Evolutionary conservation across 2,329 filamentous ascomycete species (phyloP).

Genomic region (Chrysoporthe cubensis): DNA sequence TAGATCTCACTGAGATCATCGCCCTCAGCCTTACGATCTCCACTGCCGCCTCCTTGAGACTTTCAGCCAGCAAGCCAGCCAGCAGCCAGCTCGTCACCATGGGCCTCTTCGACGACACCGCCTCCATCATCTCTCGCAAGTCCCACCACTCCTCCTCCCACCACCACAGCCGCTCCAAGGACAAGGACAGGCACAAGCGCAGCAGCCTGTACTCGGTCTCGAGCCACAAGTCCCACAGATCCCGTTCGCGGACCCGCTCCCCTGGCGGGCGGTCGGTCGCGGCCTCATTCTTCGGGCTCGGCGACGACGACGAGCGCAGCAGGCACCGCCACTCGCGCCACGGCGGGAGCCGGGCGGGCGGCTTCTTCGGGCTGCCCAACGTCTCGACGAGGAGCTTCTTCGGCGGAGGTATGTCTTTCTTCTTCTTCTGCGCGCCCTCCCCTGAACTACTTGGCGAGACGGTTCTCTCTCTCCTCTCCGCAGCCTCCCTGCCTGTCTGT

Average conservation of each 20-base stretch:
- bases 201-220: constrained; percentile 29
- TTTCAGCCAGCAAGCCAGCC: no score
- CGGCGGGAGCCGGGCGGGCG: constrained; percentile 45
- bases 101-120: constrained; percentile 42
- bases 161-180: constrained; percentile 25
- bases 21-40: constrained; percentile 10
- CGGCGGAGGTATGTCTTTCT: constrained; percentile 42
- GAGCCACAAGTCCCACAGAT: constrained; percentile 31
- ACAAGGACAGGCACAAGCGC: constrained; percentile 33
- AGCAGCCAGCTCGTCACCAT: constrained; percentile 29
- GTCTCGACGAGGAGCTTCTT: constrained; percentile 52
- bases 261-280: constrained; percentile 43
- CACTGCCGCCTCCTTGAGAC: background rate
- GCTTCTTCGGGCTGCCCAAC: constrained; percentile 53
- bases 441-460: no score
- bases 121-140: constrained; percentile 37
- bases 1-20: background rate
- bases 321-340: constrained; percentile 34
- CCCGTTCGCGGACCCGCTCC: constrained; percentile 44
- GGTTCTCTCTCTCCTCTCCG: no score
- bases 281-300: constrained; percentile 50
- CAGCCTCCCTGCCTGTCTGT: no score
- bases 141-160: constrained; percentile 31
- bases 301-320: constrained; percentile 38
- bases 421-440: background rate